A percentile compares a stretch with the other conserved stretches of the same genome.
Evolutionary conservation across 2,329 filamentous ascomycete genomes (phyloP).

Genomic region (Aureobasidium subglaciale): DNA sequence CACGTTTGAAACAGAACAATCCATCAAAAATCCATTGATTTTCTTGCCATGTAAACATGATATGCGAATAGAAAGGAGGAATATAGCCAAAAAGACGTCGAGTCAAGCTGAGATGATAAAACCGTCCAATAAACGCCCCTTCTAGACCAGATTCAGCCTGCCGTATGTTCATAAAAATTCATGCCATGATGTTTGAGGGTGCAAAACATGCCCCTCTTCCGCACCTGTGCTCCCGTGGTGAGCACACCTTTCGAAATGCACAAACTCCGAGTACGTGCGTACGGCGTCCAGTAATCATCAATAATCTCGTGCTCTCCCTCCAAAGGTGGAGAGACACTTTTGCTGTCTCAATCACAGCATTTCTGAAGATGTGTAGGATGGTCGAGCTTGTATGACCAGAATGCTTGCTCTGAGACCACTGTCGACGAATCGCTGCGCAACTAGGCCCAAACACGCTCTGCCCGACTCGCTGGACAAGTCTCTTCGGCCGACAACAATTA

Average conservation of each 20-base stretch:
- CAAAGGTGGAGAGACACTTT: not conserved
- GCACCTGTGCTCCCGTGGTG: not conserved
- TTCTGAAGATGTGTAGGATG: not conserved
- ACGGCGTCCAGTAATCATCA: not conserved
- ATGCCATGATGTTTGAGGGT: not conserved
- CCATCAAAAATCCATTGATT: not conserved
- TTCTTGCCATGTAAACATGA: not conserved
- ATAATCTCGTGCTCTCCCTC: not conserved
- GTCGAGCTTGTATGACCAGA: conserved; percentile 59
- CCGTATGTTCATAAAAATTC: conserved; percentile 4
- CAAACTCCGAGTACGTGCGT: not conserved
- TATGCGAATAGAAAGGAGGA: not conserved
- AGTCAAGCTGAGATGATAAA: not conserved
- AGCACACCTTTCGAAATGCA: not conserved
- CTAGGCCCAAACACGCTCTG: conserved; percentile 49
- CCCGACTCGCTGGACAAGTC: conserved; percentile 32
- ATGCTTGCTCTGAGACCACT: conserved; percentile 59
- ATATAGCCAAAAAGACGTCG: not conserved
- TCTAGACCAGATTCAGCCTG: not conserved
- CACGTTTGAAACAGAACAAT: too few species aligned
- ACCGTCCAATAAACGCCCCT: not conserved
- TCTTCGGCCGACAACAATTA: conserved; percentile 59
- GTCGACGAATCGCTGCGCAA: conserved; percentile 54
- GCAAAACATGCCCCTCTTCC: not conserved
- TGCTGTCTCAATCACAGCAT: not conserved